Conservation (phyloP, 2,329 filamentous ascomycete genomes). For the Alternaria burnsii region DNA sequence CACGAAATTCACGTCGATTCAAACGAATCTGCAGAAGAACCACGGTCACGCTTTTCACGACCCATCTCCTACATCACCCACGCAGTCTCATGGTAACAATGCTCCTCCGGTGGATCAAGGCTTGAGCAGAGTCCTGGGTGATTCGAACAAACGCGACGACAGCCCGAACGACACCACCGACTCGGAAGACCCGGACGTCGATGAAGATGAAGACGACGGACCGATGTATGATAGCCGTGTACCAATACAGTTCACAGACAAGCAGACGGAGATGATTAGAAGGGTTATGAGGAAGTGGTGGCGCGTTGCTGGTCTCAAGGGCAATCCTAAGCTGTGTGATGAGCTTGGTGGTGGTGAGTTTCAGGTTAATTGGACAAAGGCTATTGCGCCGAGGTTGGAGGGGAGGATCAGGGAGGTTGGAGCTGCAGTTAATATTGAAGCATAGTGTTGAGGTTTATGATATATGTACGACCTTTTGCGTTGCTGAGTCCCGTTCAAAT, state of each 20-base stretch:
- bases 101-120: slow-evolving; percentile 20
- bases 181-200: slow-evolving; percentile 40
- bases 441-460: background rate
- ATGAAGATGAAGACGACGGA: slow-evolving; percentile 52
- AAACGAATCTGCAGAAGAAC: slow-evolving; percentile 65
- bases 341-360: slow-evolving; percentile 68
- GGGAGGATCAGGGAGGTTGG: slow-evolving; percentile 69
- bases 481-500: background rate
- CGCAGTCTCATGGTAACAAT: background rate
- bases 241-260: slow-evolving; percentile 50
- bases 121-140: slow-evolving; percentile 17
- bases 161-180: background rate
- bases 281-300: slow-evolving; percentile 79
- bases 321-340: slow-evolving; percentile 58
- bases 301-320: slow-evolving; percentile 69
- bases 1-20: slow-evolving; percentile 72
- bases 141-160: background rate
- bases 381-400: slow-evolving; percentile 80
- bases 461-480: background rate
- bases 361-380: slow-evolving; percentile 75
- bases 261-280: slow-evolving; percentile 69
- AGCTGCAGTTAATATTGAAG: background rate
- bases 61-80: slow-evolving; percentile 39
- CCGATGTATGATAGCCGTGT: slow-evolving; percentile 54
- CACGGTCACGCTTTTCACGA: slow-evolving; percentile 62